A percentile compares a stretch with the other conserved stretches of the same genome.
Evolutionary conservation across 129 eudicot species (phyloP).

Genomic region (Helichrysum umbraculigerum): DNA sequence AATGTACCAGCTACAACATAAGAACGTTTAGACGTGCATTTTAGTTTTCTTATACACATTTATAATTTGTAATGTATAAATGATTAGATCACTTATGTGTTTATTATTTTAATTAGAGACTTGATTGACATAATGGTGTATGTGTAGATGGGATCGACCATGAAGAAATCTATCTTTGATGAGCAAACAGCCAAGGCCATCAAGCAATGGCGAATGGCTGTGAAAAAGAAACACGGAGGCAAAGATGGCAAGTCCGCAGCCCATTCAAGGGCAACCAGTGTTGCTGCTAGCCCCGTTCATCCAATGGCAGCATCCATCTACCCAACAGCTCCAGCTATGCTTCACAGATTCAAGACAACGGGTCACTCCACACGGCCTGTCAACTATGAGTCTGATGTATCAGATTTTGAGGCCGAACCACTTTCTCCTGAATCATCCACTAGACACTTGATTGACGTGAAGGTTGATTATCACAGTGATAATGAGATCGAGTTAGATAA

Average conservation of each 20-base stretch:
- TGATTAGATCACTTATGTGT: too few relatives aligned
- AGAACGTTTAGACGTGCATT: too few relatives aligned
- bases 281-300: conserved; percentile 46
- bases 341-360: conserved; percentile 78
- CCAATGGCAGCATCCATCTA: conserved; percentile 47
- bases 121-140: neutral
- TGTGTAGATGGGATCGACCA: conserved; percentile 74
- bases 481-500: conserved; percentile 37
- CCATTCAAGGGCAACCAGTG: conserved; percentile 37
- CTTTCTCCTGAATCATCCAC: conserved; percentile 47
- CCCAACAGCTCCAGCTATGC: conserved; percentile 31
- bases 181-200: conserved; percentile 73
- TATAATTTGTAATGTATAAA: too few relatives aligned
- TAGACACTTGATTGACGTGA: conserved; percentile 38
- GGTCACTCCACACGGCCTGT: conserved; percentile 63
- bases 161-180: conserved; percentile 82
- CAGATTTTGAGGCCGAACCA: conserved; percentile 61
- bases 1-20: too few relatives aligned
- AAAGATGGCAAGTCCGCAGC: conserved; percentile 47
- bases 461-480: conserved; percentile 37
- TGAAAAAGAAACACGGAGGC: conserved; percentile 55
- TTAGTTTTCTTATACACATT: too few relatives aligned
- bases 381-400: conserved; percentile 37
- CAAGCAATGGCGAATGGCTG: conserved; percentile 61
- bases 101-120: neutral